Evolutionary conservation across 352 stramenopile species (phyloP), one percentile per base, ranked within the genome.

Genomic region (Globisporangium ultimum): DNA sequence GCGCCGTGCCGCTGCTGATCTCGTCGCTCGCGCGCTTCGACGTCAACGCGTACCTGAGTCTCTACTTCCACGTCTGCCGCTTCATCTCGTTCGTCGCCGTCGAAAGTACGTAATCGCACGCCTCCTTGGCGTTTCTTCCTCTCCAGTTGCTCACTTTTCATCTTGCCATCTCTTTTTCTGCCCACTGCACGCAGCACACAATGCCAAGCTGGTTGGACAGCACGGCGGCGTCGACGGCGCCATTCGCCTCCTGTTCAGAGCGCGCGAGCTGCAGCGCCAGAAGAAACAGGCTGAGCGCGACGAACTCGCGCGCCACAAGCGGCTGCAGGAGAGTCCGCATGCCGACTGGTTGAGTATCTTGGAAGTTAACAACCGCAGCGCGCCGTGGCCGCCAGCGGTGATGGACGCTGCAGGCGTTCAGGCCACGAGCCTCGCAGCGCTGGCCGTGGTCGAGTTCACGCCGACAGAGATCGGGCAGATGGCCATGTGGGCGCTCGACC

Each of bases 401-500:
- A 50, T 74, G 47, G 63, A 68, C 45, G 56, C 53, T 6, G 61
- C 61, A 2, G 70, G 59, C 5, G 60, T 71, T 5, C 28, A 36
- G 58, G 60, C 75, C 17, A 60, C 66, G 9, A 82, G 58, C 15
- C 40, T 89, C 12, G 72, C 58, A 9, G 73, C 70, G 2, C 65
- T 89, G 9, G 70, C 79, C 13, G 69, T 76, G 3, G 77, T 88
- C 2, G 81, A 89, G 49, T 88, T 85, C 38, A 87, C 78, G 0
- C 80, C 78, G 8, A 75, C 76, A 0, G 81, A 91, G 46, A 72
- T 91, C 20, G 81, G 72, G 2, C 81, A 91, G 55, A 78, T 81
- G 47, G 75, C 77, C 14, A 66, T 89, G n/a, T 91, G 81, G 81
- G 73, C 81, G 5, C 70, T 91, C n/a, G 81, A 91, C 45, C 56